Evolutionary conservation across 805 yeast genomes (phyloP).

Genomic region (Suhomyces vadensis): DNA sequence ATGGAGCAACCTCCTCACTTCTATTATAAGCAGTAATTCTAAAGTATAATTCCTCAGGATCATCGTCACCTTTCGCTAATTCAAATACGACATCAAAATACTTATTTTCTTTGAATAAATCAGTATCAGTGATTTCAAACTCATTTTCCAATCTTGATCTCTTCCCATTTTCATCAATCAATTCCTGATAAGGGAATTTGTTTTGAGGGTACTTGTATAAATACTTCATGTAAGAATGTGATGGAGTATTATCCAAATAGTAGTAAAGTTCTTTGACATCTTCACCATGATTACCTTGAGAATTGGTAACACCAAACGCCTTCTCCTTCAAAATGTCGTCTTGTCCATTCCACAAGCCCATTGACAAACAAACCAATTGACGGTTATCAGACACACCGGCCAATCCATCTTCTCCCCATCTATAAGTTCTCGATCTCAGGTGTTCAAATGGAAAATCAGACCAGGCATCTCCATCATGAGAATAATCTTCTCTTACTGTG

Average conservation of each 20-base stretch:
- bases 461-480: conserved; percentile 89
- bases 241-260: conserved; percentile 87
- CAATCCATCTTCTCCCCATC: conserved; percentile 97
- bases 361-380: conserved; percentile 70
- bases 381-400: conserved; percentile 88
- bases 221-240: conserved; percentile 90
- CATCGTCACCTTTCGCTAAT: conserved; percentile 81
- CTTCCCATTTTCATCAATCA: conserved; percentile 65
- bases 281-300: conserved; percentile 95
- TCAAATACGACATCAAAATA: conserved; percentile 89
- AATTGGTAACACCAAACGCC: conserved; percentile 85
- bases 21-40: conserved; percentile 87
- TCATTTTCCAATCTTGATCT: conserved; percentile 70
- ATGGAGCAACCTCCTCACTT: conserved; percentile 80
- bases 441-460: conserved; percentile 82
- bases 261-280: conserved; percentile 87
- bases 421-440: conserved; percentile 72
- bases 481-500: conserved; percentile 85
- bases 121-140: conserved; percentile 83
- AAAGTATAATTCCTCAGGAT: conserved; percentile 78
- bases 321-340: conserved; percentile 85
- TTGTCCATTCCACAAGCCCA: conserved; percentile 90
- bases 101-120: conserved; percentile 65
- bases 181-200: conserved; percentile 77
- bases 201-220: conserved; percentile 90